A percentile compares a stretch with the other conserved stretches of the same genome.
Evolutionary conservation across 345 rosid genomes (phyloP).

Genomic region (Camelina sativa): DNA sequence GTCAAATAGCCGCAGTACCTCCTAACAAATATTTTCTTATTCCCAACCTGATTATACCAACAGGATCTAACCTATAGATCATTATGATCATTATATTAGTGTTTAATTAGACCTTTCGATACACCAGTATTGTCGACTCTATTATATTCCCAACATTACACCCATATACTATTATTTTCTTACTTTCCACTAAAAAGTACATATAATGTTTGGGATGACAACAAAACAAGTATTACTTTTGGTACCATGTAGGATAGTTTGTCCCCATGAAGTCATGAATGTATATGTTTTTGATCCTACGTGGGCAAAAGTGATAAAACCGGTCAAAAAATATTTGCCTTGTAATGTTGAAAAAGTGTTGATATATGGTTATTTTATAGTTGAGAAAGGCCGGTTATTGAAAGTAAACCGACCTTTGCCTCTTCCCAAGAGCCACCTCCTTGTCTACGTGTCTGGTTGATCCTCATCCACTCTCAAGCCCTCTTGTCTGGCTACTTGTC

Average conservation of each 20-base stretch:
- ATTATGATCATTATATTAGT: conserved; percentile 27
- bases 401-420: conserved; percentile 46
- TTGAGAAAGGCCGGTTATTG: conserved; percentile 43
- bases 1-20: conserved; percentile 42
- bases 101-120: conserved; percentile 15
- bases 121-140: background rate
- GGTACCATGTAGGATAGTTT: conserved; percentile 27
- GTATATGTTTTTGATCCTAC: conserved; percentile 31
- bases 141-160: conserved; percentile 19
- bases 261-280: conserved; percentile 16
- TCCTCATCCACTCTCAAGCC: conserved; percentile 37
- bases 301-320: conserved; percentile 38
- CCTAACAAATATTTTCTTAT: conserved; percentile 17
- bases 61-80: conserved; percentile 40
- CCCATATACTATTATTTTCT: background rate
- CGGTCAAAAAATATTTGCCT: conserved; percentile 16
- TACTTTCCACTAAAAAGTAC: conserved; percentile 20
- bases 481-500: conserved; percentile 38
- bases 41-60: conserved; percentile 19
- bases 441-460: conserved; percentile 34
- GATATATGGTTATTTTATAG: conserved; percentile 1
- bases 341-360: conserved; percentile 22
- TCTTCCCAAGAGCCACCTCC: conserved; percentile 43
- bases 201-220: conserved; percentile 3
- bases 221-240: conserved; percentile 28